Conservation (phyloP, 768 basidiomycete species). For the Leucosporidium yakuticum region DNA sequence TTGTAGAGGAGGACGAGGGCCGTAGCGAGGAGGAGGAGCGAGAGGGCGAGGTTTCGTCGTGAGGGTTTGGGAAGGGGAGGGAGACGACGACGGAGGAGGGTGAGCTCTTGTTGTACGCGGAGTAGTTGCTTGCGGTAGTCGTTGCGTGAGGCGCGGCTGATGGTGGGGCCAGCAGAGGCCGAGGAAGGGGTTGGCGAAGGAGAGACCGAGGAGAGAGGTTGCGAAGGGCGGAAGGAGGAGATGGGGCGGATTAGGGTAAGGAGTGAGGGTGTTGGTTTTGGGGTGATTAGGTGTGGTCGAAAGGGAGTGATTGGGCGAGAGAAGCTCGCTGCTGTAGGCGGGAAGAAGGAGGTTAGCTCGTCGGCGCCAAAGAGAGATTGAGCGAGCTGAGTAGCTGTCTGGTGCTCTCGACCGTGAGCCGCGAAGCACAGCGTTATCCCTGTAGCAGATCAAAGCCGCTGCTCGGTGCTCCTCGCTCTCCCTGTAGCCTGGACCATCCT, state of each 20-base stretch:
- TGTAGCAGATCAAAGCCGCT: too few relatives aligned
- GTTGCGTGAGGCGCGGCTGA: neutral
- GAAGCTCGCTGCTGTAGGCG: too few relatives aligned
- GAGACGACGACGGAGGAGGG: neutral
- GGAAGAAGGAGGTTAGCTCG: too few relatives aligned
- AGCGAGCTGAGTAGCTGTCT: too few relatives aligned
- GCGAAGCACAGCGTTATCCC: too few relatives aligned
- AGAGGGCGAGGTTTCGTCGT: neutral
- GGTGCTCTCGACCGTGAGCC: too few relatives aligned
- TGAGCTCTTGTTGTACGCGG: neutral
- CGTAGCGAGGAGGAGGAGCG: conserved; percentile 5
- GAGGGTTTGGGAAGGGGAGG: neutral
- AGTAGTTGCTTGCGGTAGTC: neutral
- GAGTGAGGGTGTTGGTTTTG: too few relatives aligned
- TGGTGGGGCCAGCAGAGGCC: neutral
- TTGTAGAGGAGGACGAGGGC: conserved; percentile 52
- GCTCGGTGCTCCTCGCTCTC: too few relatives aligned
- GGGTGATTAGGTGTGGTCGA: too few relatives aligned
- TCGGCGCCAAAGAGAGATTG: too few relatives aligned
- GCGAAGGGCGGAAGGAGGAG: neutral
- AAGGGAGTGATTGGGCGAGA: too few relatives aligned
- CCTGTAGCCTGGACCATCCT: too few relatives aligned
- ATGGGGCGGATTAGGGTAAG: neutral
- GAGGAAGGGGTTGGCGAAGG: neutral
- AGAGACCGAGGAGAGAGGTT: neutral